A percentile compares a stretch with the other conserved stretches of the same genome.
Evolutionary conservation across 768 basidiomycete genomes (phyloP).

Genomic region (Phanerodontia chrysosporium): DNA sequence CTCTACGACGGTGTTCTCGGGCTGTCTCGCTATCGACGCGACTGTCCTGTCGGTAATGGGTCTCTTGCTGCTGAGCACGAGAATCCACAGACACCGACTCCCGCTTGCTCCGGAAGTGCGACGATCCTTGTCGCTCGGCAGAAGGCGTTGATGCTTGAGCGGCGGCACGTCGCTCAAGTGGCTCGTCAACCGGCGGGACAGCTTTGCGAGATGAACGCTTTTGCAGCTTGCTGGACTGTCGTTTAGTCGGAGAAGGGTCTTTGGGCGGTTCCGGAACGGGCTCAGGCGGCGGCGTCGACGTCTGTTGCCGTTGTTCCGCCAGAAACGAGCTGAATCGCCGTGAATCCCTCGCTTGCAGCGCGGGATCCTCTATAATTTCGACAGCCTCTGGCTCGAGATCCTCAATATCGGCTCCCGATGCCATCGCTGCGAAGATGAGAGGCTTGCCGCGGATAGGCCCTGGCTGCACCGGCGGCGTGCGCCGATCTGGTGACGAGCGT

Average conservation of each 20-base stretch:
- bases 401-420: constrained; percentile 7
- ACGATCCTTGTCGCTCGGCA: background rate
- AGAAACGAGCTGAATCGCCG: constrained; percentile 5
- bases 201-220: constrained; percentile 14
- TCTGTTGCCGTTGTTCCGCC: background rate
- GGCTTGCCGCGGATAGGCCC: constrained; percentile 42
- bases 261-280: background rate
- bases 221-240: constrained; percentile 20
- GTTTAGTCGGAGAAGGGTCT: constrained; percentile 3
- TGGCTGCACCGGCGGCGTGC: constrained; percentile 5
- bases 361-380: background rate
- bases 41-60: background rate
- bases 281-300: constrained; percentile 15
- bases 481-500: background rate
- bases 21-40: background rate
- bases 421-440: constrained; percentile 59
- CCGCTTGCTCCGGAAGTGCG: background rate
- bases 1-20: background rate
- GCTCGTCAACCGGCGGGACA: background rate
- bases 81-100: background rate
- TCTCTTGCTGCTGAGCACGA: background rate
- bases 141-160: background rate
- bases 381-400: constrained; percentile 8
- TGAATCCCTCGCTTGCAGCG: constrained; percentile 1
- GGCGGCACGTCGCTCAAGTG: background rate